Base-by-base conservation (phyloP, 2,329 filamentous ascomycete species). In the Chrysoporthe puriensis region DNA sequence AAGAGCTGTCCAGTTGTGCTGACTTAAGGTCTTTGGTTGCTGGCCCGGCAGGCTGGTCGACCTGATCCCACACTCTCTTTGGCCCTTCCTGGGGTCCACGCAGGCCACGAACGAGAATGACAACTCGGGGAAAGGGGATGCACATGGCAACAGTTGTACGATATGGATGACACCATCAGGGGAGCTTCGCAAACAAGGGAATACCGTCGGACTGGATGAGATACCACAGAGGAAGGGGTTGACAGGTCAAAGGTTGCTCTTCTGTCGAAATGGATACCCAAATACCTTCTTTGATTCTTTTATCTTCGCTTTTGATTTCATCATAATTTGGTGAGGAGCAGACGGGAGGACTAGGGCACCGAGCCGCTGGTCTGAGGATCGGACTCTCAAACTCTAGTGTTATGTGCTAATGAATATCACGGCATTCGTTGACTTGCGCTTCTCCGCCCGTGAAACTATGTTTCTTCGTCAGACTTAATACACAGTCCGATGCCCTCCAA, bases 201-300 rank as follows among this genome's bases (percentile, higher is more conserved):
- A 26, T 56, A 14, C 18, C 1, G 13, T 32, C 18, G 44, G 46
- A 21, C 9, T 26, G 50, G 40, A 36, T 16, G 21, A 26, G 62
- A 63, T 63, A 63, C 50, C 50, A 46, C 21, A 44, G 50, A 5
- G 46, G 57, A n/a, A 8, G n/a, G 57, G 61, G 44, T 42, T 52
- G 43, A 59, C n/a, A 34, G 64, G 46, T 14, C n/a, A 44, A 56
- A 14, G 34, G 57, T 36, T 59, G 44, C 54, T 52, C 43, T 63
- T 56, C 40, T 69, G 58, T 59, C 58, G 67, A 66, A 44, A 69
- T 63, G 67, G 67, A 69, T 69, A 69, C 67, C 67, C 66, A 61
- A 62, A 64, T 56, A 62, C 44, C 50, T 63, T 59, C 50, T 46
- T 54, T 63, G n/a, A 14, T 60, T 46, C 26, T 26, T n/a, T 44